phyloP scores from a whole-genome alignment of 371 early-diverging fungal species.

The Saksenaea oblongispora region DNA sequence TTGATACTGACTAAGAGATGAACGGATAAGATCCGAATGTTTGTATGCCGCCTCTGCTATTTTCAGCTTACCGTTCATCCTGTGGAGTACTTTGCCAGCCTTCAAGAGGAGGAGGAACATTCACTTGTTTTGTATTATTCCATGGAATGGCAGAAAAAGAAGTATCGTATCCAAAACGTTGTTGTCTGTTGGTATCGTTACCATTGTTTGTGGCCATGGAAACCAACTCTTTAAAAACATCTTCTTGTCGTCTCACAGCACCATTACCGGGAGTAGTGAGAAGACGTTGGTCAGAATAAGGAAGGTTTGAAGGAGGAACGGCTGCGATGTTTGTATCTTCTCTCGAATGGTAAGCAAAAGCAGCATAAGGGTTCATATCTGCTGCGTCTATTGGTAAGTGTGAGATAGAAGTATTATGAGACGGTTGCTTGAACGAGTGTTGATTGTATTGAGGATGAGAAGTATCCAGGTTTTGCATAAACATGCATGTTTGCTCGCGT shows the following conservation, averaged over 20 bases:
- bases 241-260: neutral
- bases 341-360: neutral
- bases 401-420: neutral
- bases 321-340: neutral
- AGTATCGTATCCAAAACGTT: neutral
- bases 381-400: neutral
- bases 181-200: neutral
- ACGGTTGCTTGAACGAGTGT: neutral
- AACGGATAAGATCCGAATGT: neutral
- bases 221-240: neutral
- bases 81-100: neutral
- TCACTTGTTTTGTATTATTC: neutral
- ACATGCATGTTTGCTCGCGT: neutral
- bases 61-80: neutral
- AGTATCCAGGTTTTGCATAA: slow-evolving; percentile 1
- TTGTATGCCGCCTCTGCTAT: neutral
- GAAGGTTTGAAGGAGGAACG: neutral
- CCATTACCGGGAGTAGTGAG: neutral
- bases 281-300: neutral
- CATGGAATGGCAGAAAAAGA: neutral
- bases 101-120: neutral
- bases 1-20: slow-evolving; percentile 1
- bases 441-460: neutral
- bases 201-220: slow-evolving; percentile 1
- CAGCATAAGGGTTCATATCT: neutral